Percentiles rank a stretch among this genome's conserved stretches.
phyloP scores from a whole-genome alignment of 2,329 filamentous ascomycete genomes.

The Aspergillus fijiensis region DNA sequence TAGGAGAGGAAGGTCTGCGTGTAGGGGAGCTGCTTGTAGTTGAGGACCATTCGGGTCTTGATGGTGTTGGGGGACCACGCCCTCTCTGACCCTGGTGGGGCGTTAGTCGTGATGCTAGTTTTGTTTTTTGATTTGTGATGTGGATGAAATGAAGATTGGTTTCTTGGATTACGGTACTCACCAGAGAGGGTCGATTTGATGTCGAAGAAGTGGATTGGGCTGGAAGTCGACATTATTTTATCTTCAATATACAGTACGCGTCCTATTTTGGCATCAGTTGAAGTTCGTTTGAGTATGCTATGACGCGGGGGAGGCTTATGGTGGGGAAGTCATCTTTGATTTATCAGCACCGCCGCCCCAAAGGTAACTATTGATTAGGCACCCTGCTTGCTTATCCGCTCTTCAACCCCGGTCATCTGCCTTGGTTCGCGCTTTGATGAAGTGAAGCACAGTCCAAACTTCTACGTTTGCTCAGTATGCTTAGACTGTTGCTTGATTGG shows the following conservation, averaged over 20 bases:
- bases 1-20: constrained; percentile 24
- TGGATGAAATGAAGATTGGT: not conserved
- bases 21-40: constrained; percentile 24
- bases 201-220: constrained; percentile 35
- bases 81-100: constrained; percentile 23
- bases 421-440: no score
- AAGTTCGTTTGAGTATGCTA: not conserved
- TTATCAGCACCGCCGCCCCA: no score
- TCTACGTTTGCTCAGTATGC: no score
- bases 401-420: no score
- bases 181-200: constrained; percentile 26
- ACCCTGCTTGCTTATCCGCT: no score
- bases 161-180: constrained; percentile 3
- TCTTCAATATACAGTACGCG: no score
- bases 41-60: constrained; percentile 20
- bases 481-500: no score
- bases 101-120: not conserved
- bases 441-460: no score
- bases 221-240: not conserved
- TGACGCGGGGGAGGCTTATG: not conserved
- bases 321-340: not conserved
- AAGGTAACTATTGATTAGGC: no score
- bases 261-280: no score
- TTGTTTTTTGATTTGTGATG: not conserved
- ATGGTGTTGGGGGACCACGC: constrained; percentile 29